Conservation (phyloP, 2,329 filamentous ascomycete species). For the Claviceps fusiformis region DNA sequence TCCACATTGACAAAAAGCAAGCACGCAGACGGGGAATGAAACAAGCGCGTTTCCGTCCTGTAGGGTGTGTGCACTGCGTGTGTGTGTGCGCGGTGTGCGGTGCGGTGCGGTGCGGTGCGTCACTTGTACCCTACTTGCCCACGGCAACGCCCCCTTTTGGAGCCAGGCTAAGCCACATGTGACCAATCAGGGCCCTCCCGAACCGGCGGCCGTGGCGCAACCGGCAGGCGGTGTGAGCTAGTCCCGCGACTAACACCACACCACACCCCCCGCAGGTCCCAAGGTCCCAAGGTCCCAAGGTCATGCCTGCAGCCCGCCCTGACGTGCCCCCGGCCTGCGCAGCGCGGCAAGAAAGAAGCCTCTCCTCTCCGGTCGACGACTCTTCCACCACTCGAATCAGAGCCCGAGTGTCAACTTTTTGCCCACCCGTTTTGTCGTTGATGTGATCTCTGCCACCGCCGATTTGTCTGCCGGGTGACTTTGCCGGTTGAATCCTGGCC, state of each 20-base stretch:
- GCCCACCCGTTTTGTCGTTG: not conserved
- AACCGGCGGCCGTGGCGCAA: constrained; percentile 3
- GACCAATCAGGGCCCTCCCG: constrained; percentile 6
- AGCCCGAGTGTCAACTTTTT: not conserved
- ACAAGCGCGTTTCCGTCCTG: not conserved
- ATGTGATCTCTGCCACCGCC: not conserved
- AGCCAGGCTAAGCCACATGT: not conserved
- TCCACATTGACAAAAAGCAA: too few species aligned
- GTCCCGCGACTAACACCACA: constrained; percentile 6
- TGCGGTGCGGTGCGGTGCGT: not conserved
- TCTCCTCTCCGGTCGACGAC: not conserved
- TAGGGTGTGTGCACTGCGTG: not conserved
- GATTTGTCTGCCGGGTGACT: not conserved
- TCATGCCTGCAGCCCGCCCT: not conserved
- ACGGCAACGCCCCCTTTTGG: not conserved
- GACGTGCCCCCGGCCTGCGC: not conserved
- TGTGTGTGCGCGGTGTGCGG: too few species aligned
- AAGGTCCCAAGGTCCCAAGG: too few species aligned
- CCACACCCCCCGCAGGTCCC: too few species aligned
- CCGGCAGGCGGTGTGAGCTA: constrained; percentile 10
- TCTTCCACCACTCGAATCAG: not conserved
- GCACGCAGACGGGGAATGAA: not conserved
- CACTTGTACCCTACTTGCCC: not conserved
- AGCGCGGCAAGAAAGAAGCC: not conserved
- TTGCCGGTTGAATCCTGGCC: not conserved